These are phyloP conservation scores for Ambrosiella beaveri DNA, from an alignment of 2,329 filamentous ascomycete species.

Conservation along the genomic window DNA sequence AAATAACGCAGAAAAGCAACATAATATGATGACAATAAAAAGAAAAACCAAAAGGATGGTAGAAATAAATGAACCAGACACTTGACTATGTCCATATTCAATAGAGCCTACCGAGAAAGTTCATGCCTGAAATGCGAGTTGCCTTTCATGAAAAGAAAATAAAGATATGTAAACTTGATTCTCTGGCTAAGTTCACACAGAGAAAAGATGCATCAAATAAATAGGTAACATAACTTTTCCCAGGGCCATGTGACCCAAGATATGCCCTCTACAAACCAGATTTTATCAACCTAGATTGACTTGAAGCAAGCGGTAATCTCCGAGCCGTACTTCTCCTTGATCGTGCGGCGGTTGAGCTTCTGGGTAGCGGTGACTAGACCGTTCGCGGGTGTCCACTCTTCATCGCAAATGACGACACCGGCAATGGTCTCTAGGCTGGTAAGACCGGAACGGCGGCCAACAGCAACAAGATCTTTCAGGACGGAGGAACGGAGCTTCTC, in stretches of 20 bases:
- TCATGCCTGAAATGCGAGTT: no score
- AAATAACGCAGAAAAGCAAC: neutral
- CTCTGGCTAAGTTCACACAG: no score
- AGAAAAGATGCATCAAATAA: no score
- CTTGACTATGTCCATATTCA: neutral
- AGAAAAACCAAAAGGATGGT: neutral
- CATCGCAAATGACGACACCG: slow-evolving; percentile 61
- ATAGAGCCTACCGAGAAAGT: neutral
- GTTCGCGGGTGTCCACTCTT: slow-evolving; percentile 75
- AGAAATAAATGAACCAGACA: neutral
- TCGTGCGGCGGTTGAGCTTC: slow-evolving; percentile 38
- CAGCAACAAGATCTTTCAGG: slow-evolving; percentile 49
- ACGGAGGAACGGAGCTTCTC: slow-evolving; percentile 44
- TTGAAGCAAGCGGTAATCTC: slow-evolving; percentile 30
- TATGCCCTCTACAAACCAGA: neutral
- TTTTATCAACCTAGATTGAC: slow-evolving; percentile 10
- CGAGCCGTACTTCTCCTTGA: slow-evolving; percentile 33
- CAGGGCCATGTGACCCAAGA: no score
- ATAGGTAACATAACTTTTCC: no score
- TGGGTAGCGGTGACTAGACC: slow-evolving; percentile 44
- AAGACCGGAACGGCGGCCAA: slow-evolving; percentile 49
- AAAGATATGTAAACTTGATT: no score
- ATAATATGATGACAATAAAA: neutral
- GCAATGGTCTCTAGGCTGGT: slow-evolving; percentile 56
- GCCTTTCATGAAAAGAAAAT: no score